Percentiles rank a stretch among this genome's conserved stretches.
These are phyloP conservation scores for Purpureocillium lavendulum DNA, from an alignment of 2,329 filamentous ascomycete genomes.

Conservation along the genomic window DNA sequence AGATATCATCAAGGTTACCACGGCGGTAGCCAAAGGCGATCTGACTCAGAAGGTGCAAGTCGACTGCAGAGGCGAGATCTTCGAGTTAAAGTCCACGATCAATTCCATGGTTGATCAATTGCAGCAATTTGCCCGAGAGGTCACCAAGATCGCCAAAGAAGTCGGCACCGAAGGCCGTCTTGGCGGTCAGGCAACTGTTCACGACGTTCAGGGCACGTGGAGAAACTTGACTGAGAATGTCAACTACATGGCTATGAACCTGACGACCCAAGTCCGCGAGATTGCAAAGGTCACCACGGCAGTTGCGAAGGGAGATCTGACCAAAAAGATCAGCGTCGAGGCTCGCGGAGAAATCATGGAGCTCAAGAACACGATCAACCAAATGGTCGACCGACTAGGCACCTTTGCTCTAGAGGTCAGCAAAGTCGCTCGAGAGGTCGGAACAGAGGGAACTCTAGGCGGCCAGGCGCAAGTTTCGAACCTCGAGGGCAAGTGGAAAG, in stretches of 20 bases:
- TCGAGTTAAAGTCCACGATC: conserved; percentile 92
- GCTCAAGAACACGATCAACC: conserved; percentile 95
- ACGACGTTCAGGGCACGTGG: conserved; percentile 95
- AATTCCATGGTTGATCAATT: conserved; percentile 98
- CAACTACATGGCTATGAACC: conserved; percentile 96
- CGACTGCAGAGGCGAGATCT: conserved; percentile 84
- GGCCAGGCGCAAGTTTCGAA: conserved; percentile 90
- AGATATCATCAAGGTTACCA: conserved; percentile 81
- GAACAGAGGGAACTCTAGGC: conserved; percentile 88
- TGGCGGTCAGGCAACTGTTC: conserved; percentile 91
- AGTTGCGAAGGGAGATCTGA: conserved; percentile 86
- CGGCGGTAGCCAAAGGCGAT: conserved; percentile 71
- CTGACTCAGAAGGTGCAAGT: conserved; percentile 94
- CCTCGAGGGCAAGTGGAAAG: conserved; percentile 96
- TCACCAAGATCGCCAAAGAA: conserved; percentile 90
- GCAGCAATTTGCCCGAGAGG: conserved; percentile 91
- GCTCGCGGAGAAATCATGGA: conserved; percentile 90
- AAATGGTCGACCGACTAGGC: conserved; percentile 94
- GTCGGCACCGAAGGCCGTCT: conserved; percentile 92
- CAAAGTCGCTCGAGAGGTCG: conserved; percentile 89
- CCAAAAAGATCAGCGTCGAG: conserved; percentile 89
- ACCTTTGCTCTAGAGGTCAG: conserved; percentile 96
- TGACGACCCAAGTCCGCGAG: conserved; percentile 94
- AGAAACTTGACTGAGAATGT: conserved; percentile 90
- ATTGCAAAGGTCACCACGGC: conserved; percentile 95